These are phyloP conservation scores for Hepatocystis sp. DNA, from an alignment of 169 alveolate genomes.

Conservation along the genomic window DNA sequence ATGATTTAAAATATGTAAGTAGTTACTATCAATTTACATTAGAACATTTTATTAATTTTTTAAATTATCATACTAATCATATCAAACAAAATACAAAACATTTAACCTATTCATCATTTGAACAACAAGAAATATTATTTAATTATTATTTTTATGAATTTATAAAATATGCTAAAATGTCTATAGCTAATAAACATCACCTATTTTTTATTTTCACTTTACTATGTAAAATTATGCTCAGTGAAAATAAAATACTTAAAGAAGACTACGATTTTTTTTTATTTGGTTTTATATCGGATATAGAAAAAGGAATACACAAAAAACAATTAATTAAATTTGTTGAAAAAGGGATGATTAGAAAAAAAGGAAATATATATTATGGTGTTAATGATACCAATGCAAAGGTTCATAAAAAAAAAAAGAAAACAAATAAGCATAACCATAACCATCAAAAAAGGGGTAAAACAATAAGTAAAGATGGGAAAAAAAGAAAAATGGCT, in stretches of 20 bases:
- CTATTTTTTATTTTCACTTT: conserved; percentile 49
- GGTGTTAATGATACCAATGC: too few relatives aligned
- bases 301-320: conserved; percentile 42
- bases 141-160: conserved; percentile 54
- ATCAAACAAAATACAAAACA: conserved; percentile 47
- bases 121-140: conserved; percentile 65
- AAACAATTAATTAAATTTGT: conserved; percentile 34
- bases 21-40: conserved; percentile 54
- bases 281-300: conserved; percentile 13
- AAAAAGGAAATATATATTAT: too few relatives aligned
- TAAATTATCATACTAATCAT: conserved; percentile 9
- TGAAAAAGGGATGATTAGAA: too few relatives aligned
- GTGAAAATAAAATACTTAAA: conserved; percentile 66
- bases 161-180: conserved; percentile 62
- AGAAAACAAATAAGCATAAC: too few relatives aligned
- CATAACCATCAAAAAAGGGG: background rate
- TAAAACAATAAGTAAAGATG: background rate
- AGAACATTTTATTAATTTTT: conserved; percentile 39
- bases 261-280: conserved; percentile 66
- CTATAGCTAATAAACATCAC: conserved; percentile 67
- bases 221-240: conserved; percentile 63
- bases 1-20: conserved; percentile 70
- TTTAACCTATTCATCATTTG: conserved; percentile 16
- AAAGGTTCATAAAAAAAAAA: background rate
- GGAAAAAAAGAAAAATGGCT: background rate